phyloP scores from a whole-genome alignment of 139 green algal species.

The Micromonas pusilla region DNA sequence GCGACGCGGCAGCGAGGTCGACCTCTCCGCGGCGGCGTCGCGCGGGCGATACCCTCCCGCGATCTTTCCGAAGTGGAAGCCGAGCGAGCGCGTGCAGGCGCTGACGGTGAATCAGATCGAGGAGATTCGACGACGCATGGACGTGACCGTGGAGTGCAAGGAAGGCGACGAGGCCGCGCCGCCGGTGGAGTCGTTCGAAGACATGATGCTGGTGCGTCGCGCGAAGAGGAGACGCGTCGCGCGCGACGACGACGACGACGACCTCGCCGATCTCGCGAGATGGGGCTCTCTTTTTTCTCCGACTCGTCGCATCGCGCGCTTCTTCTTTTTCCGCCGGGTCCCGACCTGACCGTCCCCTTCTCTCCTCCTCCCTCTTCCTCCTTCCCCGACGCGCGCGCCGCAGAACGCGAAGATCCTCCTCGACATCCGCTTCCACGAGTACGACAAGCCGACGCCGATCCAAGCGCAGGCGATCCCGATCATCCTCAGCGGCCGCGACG shows the following conservation, averaged over 20 bases:
- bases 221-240: too few species aligned
- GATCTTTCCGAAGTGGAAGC: constrained; percentile 45
- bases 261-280: too few species aligned
- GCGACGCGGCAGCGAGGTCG: background rate
- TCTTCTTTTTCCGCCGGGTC: too few species aligned
- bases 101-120: constrained; percentile 53
- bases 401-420: constrained; percentile 65
- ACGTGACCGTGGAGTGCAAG: constrained; percentile 51
- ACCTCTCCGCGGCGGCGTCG: background rate
- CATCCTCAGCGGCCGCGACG: constrained; percentile 40
- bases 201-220: constrained; percentile 74
- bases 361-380: too few species aligned
- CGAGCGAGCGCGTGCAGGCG: constrained; percentile 45
- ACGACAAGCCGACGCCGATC: constrained; percentile 68
- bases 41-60: background rate
- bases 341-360: too few species aligned
- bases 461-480: constrained; percentile 51
- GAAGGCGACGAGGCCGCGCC: constrained; percentile 33
- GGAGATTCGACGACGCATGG: constrained; percentile 63
- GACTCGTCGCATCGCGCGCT: too few species aligned
- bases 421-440: constrained; percentile 72
- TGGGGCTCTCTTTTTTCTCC: too few species aligned
- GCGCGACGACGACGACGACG: too few species aligned
- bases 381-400: too few species aligned
- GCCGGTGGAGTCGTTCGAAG: constrained; percentile 67